Conservation (phyloP, 805 yeast genomes). For the Nakazawaea siamensis region DNA sequence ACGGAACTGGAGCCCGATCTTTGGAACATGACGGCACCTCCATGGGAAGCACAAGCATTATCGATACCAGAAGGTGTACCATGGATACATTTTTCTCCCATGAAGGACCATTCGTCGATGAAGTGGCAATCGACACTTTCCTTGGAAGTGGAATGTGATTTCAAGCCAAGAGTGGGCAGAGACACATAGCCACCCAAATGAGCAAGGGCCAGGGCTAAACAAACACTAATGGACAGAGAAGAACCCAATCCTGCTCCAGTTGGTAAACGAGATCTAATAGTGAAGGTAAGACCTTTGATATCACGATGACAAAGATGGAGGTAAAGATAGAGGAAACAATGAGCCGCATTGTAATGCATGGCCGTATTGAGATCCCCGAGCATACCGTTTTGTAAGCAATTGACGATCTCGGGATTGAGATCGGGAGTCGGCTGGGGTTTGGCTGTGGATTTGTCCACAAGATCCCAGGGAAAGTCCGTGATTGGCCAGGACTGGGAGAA, state of each 20-base stretch:
- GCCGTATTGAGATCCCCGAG: conserved; percentile 40
- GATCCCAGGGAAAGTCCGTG: conserved; percentile 54
- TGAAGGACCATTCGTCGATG: conserved; percentile 79
- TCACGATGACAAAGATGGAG: conserved; percentile 42
- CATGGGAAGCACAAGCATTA: conserved; percentile 91
- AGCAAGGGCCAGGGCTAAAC: conserved; percentile 68
- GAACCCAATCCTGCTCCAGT: conserved; percentile 97
- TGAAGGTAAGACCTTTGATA: conserved; percentile 46
- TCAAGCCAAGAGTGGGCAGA: conserved; percentile 24
- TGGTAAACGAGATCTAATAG: conserved; percentile 78
- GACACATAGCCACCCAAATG: conserved; percentile 48
- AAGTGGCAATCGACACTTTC: conserved; percentile 40
- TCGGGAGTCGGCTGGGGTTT: conserved; percentile 37
- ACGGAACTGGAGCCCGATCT: conserved; percentile 40
- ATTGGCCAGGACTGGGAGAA: conserved; percentile 58
- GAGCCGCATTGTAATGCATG: conserved; percentile 69
- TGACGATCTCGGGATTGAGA: conserved; percentile 49
- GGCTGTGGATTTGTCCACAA: conserved; percentile 11
- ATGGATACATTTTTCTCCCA: conserved; percentile 93
- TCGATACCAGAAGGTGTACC: conserved; percentile 97
- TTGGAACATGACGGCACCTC: conserved; percentile 91
- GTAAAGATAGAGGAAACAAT: conserved; percentile 76
- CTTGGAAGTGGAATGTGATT: conserved; percentile 5
- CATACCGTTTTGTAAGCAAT: conserved; percentile 31
- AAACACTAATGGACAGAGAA: conserved; percentile 84